phyloP scores from a whole-genome alignment of 345 rosid genomes.

The Syzygium aromaticum region DNA sequence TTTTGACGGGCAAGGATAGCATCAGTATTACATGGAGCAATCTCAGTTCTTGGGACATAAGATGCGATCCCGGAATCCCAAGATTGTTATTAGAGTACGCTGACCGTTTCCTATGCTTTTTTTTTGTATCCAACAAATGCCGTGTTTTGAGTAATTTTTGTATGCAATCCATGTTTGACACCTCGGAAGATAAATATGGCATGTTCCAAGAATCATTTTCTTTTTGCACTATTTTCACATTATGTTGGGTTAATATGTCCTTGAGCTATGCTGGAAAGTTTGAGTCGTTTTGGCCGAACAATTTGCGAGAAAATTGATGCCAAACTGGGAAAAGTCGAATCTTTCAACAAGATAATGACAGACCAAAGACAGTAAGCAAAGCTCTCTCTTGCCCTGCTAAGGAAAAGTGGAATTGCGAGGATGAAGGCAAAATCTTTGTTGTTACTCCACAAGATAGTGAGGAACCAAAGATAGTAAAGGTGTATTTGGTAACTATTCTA shows the following conservation, averaged over 20 bases:
- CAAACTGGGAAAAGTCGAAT: neutral
- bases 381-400: neutral
- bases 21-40: neutral
- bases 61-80: neutral
- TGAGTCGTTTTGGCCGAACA: fast-evolving
- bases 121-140: neutral
- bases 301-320: neutral
- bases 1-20: neutral
- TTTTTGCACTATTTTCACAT: neutral
- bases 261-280: neutral
- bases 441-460: too few relatives aligned
- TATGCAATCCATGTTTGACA: neutral
- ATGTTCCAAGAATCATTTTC: neutral
- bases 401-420: too few relatives aligned
- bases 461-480: too few relatives aligned
- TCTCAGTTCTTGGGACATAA: neutral
- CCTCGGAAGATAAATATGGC: neutral
- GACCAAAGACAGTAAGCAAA: neutral
- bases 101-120: neutral
- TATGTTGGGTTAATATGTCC: neutral
- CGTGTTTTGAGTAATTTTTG: neutral
- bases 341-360: neutral
- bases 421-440: too few relatives aligned
- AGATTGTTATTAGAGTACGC: neutral
- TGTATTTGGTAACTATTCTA: too few relatives aligned